Evolutionary conservation across 2,329 filamentous ascomycete genomes (phyloP).

Genomic region (Emmonsia crescens): DNA sequence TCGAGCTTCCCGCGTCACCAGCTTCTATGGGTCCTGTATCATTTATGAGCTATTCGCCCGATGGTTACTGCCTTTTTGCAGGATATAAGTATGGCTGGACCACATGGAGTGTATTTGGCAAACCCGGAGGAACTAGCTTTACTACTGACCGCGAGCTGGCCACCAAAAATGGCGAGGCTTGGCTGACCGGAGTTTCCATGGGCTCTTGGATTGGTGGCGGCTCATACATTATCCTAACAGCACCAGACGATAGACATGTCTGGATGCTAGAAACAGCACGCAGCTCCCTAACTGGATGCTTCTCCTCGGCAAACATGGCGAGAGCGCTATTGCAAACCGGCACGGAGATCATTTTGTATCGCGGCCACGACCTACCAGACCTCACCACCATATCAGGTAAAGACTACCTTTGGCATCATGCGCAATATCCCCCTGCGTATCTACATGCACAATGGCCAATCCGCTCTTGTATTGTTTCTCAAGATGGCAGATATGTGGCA

Average conservation of each 20-base stretch:
- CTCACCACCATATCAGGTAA: conserved; percentile 86
- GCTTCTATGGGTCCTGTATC: conserved; percentile 59
- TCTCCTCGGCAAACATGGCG: conserved; percentile 81
- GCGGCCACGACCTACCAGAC: conserved; percentile 84
- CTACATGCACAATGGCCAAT: conserved; percentile 91
- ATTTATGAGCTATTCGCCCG: conserved; percentile 75
- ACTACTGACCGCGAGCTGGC: conserved; percentile 54
- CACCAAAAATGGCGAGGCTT: conserved; percentile 61
- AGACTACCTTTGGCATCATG: conserved; percentile 87
- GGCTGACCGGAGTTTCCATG: conserved; percentile 67
- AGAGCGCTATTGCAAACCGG: conserved; percentile 82
- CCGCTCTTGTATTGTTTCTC: conserved; percentile 71
- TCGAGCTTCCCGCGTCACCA: conserved; percentile 58
- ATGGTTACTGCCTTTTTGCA: conserved; percentile 91
- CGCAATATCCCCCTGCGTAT: conserved; percentile 74
- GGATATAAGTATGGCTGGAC: conserved; percentile 91
- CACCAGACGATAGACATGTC: conserved; percentile 60
- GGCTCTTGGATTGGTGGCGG: conserved; percentile 82
- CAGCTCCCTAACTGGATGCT: conserved; percentile 85
- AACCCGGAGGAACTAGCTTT: conserved; percentile 77
- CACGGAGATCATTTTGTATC: conserved; percentile 80
- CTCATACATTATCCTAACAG: conserved; percentile 69
- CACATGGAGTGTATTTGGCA: conserved; percentile 95
- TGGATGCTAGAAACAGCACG: conserved; percentile 89
- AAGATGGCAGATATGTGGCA: conserved; percentile 87